These are phyloP conservation scores for Plasmodium relictum DNA, from an alignment of 169 alveolate species.

Conservation along the genomic window DNA sequence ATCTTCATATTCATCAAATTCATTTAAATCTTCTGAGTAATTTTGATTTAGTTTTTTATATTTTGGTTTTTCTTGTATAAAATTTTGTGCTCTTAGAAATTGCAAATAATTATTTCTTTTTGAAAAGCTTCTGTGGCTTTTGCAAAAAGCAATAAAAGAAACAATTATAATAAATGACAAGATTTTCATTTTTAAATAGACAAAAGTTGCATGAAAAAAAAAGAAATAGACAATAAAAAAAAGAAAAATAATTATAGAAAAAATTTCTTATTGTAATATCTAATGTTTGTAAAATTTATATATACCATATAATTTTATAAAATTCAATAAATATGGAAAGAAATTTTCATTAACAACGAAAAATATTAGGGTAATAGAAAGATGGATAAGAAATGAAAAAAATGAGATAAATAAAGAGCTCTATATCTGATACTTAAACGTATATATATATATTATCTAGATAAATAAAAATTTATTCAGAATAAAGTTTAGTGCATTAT, in stretches of 20 bases:
- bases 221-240: constrained; percentile 3
- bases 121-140: constrained; percentile 35
- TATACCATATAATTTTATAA: no score
- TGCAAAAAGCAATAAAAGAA: constrained; percentile 30
- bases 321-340: no score
- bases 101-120: constrained; percentile 53
- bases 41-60: constrained; percentile 17
- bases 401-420: no score
- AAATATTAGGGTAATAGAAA: no score
- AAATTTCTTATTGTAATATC: not conserved
- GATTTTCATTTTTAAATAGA: constrained; percentile 29
- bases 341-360: no score
- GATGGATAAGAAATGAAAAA: no score
- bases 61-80: constrained; percentile 39
- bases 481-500: no score
- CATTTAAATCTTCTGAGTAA: constrained; percentile 64
- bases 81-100: constrained; percentile 48
- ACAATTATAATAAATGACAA: constrained; percentile 1
- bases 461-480: no score
- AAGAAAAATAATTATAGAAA: constrained; percentile 13
- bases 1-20: constrained; percentile 60
- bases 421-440: no score
- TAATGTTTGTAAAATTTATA: not conserved
- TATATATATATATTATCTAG: no score
- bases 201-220: not conserved